phyloP scores from a whole-genome alignment of 306 rosid genomes.

The Dalbergia oliveri region DNA sequence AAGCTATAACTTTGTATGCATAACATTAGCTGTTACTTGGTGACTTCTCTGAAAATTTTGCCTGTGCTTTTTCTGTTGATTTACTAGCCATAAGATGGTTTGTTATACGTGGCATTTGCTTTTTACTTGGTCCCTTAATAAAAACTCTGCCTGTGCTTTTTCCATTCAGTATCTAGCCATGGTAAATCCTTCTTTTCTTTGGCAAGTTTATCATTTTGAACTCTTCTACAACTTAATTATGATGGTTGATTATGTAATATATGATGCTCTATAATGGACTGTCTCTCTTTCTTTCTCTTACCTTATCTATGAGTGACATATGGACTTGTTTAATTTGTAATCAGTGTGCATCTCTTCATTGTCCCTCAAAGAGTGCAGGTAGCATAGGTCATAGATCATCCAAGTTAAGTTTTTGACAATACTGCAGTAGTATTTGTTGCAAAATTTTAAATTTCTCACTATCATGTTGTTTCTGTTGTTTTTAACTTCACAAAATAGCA shows the following conservation, averaged over 20 bases:
- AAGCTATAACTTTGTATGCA: constrained; percentile 52
- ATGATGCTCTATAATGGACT: neutral
- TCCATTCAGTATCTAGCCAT: constrained; percentile 9
- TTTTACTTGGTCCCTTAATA: constrained; percentile 33
- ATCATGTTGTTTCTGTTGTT: constrained; percentile 25
- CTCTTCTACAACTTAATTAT: constrained; percentile 19
- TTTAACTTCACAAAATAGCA: constrained; percentile 46
- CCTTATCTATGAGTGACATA: constrained; percentile 15
- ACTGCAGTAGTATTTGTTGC: neutral
- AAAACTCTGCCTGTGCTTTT: neutral
- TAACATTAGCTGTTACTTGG: constrained; percentile 38
- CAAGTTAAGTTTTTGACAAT: constrained; percentile 16
- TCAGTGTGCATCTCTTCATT: constrained; percentile 18
- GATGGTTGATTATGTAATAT: constrained; percentile 21
- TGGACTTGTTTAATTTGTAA: constrained; percentile 17
- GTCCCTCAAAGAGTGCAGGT: constrained; percentile 27
- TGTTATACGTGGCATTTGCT: constrained; percentile 17
- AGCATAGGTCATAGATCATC: constrained; percentile 33
- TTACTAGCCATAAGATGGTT: constrained; percentile 49
- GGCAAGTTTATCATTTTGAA: constrained; percentile 3
- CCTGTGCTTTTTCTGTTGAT: neutral
- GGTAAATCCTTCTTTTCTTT: constrained; percentile 23
- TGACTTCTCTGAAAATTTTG: constrained; percentile 2
- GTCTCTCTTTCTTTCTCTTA: constrained; percentile 1
- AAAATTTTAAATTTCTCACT: constrained; percentile 23